Percentiles rank a stretch among this genome's conserved stretches.
Conservation (phyloP, 305 asterid species). For the Ajuga reptans region DNA sequence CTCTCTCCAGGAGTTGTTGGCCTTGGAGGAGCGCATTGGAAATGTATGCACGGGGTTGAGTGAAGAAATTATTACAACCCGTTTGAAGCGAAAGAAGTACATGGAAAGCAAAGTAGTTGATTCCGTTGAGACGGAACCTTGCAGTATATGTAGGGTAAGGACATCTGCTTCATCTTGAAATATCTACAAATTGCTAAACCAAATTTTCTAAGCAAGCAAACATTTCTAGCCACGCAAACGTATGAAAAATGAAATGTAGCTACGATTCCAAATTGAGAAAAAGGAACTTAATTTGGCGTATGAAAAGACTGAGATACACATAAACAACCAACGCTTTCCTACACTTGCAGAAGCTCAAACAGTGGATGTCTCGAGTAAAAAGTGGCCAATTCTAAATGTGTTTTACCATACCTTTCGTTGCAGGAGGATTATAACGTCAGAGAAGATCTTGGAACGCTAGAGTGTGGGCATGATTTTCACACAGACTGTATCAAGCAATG, state of each 20-base stretch:
- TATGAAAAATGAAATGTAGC: no score
- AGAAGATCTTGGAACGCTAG: slow-evolving; percentile 58
- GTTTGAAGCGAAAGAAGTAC: slow-evolving; percentile 51
- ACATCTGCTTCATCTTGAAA: background rate
- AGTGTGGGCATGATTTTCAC: slow-evolving; percentile 85
- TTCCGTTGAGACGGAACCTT: slow-evolving; percentile 52
- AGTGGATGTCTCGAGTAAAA: no score
- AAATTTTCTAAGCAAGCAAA: background rate
- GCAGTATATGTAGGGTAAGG: slow-evolving; percentile 86
- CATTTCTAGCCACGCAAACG: no score
- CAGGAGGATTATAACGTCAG: slow-evolving; percentile 75
- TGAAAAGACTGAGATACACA: no score
- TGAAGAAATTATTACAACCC: slow-evolving; percentile 49
- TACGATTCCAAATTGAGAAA: no score
- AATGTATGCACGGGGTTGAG: slow-evolving; percentile 76
- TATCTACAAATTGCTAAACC: background rate
- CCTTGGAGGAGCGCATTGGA: slow-evolving; percentile 90
- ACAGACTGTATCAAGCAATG: slow-evolving; percentile 62
- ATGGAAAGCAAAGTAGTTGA: slow-evolving; percentile 1
- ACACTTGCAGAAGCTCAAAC: no score
- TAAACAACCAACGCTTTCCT: no score
- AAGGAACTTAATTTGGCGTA: no score
- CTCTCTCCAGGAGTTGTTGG: slow-evolving; percentile 61
- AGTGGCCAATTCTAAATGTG: no score
- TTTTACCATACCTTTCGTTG: background rate